phyloP scores from a whole-genome alignment of 305 asterid genomes.

The Fraxinus latifolia region DNA sequence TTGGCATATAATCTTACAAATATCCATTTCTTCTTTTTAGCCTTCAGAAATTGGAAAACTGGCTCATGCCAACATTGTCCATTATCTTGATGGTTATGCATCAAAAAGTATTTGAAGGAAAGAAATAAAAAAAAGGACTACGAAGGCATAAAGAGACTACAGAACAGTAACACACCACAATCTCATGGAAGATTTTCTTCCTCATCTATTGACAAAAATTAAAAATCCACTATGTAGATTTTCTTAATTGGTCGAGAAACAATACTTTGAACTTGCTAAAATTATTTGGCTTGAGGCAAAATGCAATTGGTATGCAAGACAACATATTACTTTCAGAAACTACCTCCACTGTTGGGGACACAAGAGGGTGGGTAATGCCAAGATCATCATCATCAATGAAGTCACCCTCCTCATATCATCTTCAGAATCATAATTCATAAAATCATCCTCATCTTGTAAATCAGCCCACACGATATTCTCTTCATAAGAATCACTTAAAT shows the following conservation, averaged over 20 bases:
- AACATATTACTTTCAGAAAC: neutral
- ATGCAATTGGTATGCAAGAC: neutral
- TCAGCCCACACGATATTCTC: slow-evolving; percentile 39
- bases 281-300: neutral
- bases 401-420: slow-evolving; percentile 42
- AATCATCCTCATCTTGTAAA: slow-evolving; percentile 50
- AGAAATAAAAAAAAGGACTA: neutral
- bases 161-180: neutral
- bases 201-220: neutral
- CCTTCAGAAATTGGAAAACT: slow-evolving; percentile 2
- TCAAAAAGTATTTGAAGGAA: neutral
- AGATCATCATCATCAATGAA: slow-evolving; percentile 46
- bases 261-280: neutral
- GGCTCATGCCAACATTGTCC: neutral
- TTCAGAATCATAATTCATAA: slow-evolving; percentile 41
- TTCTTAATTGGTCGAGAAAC: neutral
- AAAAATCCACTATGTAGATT: neutral
- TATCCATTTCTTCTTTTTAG: neutral
- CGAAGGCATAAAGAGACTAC: neutral
- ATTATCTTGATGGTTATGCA: slow-evolving; percentile 8
- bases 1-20: neutral
- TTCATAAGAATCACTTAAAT: slow-evolving; percentile 43
- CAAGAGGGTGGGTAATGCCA: slow-evolving; percentile 33
- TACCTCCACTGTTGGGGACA: slow-evolving; percentile 51
- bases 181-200: neutral